Evolutionary conservation across 768 basidiomycete species (phyloP).

Genomic region (Russula emetica): DNA sequence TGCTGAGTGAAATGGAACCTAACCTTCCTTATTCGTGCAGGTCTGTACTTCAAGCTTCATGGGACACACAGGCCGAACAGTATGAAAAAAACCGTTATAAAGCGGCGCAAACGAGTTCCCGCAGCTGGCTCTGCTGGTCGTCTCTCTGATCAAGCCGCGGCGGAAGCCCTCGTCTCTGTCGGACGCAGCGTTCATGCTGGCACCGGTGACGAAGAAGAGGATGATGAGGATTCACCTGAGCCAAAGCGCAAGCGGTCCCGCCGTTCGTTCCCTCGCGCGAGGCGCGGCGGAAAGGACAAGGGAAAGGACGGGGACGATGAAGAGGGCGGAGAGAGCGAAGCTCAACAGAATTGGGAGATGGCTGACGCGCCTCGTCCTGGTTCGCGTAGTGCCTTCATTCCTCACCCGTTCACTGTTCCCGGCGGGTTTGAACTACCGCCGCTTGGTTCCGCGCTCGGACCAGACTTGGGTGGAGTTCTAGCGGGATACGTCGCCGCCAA

Average conservation of each 20-base stretch:
- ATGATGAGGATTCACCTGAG: constrained; percentile 38
- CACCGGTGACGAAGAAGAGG: constrained; percentile 44
- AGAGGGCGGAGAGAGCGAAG: constrained; percentile 27
- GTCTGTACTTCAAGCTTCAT: constrained; percentile 97
- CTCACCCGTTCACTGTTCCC: constrained; percentile 24
- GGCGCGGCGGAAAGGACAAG: constrained; percentile 26
- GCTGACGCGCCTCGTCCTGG: constrained; percentile 17
- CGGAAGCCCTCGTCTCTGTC: constrained; percentile 82
- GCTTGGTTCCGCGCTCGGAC: constrained; percentile 37
- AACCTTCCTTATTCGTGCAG: constrained; percentile 42
- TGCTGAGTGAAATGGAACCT: constrained; percentile 3
- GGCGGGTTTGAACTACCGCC: constrained; percentile 64
- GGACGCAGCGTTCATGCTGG: constrained; percentile 48
- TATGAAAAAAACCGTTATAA: constrained; percentile 99
- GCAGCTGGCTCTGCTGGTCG: constrained; percentile 57
- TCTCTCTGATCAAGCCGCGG: constrained; percentile 82
- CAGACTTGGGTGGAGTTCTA: constrained; percentile 25
- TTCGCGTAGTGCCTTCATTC: constrained; percentile 22
- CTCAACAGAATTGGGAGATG: constrained; percentile 24
- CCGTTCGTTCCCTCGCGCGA: constrained; percentile 30
- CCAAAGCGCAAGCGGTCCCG: constrained; percentile 59
- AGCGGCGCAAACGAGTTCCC: constrained; percentile 94
- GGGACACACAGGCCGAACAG: constrained; percentile 94
- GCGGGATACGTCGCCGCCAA: constrained; percentile 19
- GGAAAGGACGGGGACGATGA: constrained; percentile 33